Evolutionary conservation across 768 basidiomycete genomes (phyloP), one percentile per base, ranked within the genome.

Genomic region (Mycena metata): DNA sequence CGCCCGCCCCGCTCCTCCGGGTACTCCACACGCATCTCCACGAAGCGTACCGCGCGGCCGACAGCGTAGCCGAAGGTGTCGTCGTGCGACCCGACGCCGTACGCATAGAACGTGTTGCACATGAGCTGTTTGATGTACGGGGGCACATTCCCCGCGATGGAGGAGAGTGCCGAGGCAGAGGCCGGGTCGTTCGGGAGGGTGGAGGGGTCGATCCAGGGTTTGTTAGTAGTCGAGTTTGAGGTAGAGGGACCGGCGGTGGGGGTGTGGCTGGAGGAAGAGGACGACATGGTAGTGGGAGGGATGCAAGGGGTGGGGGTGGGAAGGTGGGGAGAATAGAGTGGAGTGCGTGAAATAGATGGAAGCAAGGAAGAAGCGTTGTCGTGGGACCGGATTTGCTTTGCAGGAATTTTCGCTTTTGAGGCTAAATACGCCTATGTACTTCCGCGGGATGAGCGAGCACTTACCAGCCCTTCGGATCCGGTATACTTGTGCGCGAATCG

Each of bases 91-190:
- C 90, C 91, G 21, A 91, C 89, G n/a, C 91, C 91, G 69, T 92
- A 93, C 23, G 86, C 83, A 66, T 85, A 86, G 76, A 89, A 89
- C 0, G 89, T 90, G 77, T 92, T 92, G 69, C 87, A 82, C 64
- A 85, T 88, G 63, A 93, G 83, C 67, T 89, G 90, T 72, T 92
- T 92, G 61, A 90, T 84, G 70, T 83, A 85, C 71, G 83, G 79
- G 1, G 90, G 84, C 6, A 86, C 89, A 71, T 90, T 91, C 6
- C 91, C 91, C n/a, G 79, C 76, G 72, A 91, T 88, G 33, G 81
- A 75, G 23, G 88, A 84, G 36, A 85, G 81, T 72, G 90, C 86
- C 41, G 84, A 86, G 73, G 90, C 87, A 41, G 39, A 39, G 39
- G 39, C 15, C 4, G 84, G 85, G 73, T 84, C 83, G 75, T 88